Percentiles rank a stretch among this genome's conserved stretches.
phyloP scores from a whole-genome alignment of 768 basidiomycete genomes.

The Trametes meyenii region DNA sequence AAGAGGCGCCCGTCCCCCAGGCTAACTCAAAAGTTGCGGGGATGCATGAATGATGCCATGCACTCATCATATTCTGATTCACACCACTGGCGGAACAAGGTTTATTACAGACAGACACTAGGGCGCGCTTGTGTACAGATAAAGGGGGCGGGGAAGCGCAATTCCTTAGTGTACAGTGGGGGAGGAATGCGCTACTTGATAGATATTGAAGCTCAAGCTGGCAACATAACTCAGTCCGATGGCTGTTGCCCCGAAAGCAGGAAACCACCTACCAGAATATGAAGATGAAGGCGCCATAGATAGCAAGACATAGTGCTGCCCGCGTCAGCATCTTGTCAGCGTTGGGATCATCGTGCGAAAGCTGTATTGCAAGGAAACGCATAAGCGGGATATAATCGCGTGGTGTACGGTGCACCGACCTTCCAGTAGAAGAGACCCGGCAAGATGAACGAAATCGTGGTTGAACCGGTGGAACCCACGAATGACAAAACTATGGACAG shows the following conservation, averaged over 20 bases:
- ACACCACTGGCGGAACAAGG: neutral
- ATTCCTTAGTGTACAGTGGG: slow-evolving; percentile 21
- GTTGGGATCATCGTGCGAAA: slow-evolving; percentile 68
- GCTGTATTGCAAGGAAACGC: slow-evolving; percentile 40
- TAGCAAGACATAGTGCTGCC: slow-evolving; percentile 63
- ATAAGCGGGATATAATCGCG: slow-evolving; percentile 6
- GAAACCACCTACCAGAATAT: slow-evolving; percentile 77
- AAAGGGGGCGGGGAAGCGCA: neutral
- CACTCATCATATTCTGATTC: too few species aligned
- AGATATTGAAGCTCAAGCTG: slow-evolving; percentile 82
- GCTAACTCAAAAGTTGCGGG: too few species aligned
- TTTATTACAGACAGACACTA: neutral
- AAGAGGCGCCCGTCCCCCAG: too few species aligned
- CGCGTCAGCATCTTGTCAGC: slow-evolving; percentile 56
- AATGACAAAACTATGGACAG: slow-evolving; percentile 78
- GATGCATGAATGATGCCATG: too few species aligned
- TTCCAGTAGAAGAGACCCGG: slow-evolving; percentile 95
- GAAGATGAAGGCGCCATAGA: slow-evolving; percentile 81
- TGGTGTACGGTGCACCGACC: slow-evolving; percentile 43
- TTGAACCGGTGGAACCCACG: slow-evolving; percentile 95
- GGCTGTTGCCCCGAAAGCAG: too few species aligned
- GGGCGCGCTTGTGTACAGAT: neutral
- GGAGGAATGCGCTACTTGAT: slow-evolving; percentile 52
- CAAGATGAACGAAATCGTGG: slow-evolving; percentile 95
- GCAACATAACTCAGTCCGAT: slow-evolving; percentile 2